Conservation (phyloP, 176 grass and related monocot genomes). For the Juncus effusus region DNA sequence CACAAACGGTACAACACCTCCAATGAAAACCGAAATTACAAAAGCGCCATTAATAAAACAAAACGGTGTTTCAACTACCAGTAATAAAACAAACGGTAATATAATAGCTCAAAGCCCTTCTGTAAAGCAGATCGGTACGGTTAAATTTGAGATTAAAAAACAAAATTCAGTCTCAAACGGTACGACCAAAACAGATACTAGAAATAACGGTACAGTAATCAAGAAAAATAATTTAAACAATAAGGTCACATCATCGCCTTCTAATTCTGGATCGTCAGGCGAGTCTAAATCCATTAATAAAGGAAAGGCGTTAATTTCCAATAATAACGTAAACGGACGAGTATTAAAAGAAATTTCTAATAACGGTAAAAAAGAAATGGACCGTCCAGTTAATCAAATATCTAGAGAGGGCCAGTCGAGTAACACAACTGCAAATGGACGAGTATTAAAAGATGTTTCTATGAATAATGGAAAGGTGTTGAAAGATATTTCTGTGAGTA, state of each 20-base stretch:
- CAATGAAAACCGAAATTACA: slow-evolving; percentile 52
- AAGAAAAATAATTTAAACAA: slow-evolving; percentile 3
- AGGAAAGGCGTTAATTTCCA: slow-evolving; percentile 9
- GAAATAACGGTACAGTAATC: slow-evolving; percentile 32
- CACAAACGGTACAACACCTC: slow-evolving; percentile 33
- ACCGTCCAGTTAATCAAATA: slow-evolving; percentile 21
- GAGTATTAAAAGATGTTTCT: slow-evolving; percentile 12
- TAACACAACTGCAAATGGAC: neutral
- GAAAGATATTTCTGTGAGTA: slow-evolving; percentile 15
- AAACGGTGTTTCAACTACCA: slow-evolving; percentile 40
- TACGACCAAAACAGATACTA: slow-evolving; percentile 37
- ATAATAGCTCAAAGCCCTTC: slow-evolving; percentile 32
- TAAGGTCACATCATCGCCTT: neutral
- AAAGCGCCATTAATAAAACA: slow-evolving; percentile 53
- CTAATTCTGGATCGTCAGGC: slow-evolving; percentile 22
- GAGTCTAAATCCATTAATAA: slow-evolving; percentile 32
- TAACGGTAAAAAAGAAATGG: slow-evolving; percentile 30
- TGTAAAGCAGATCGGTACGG: slow-evolving; percentile 64
- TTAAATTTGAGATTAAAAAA: slow-evolving; percentile 59
- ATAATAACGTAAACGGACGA: neutral
- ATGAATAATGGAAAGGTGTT: slow-evolving; percentile 4
- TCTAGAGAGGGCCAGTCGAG: slow-evolving; percentile 5
- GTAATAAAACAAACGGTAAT: slow-evolving; percentile 58
- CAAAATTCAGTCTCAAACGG: slow-evolving; percentile 36
- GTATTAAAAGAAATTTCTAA: slow-evolving; percentile 24